These are phyloP conservation scores for Russula sp. DNA, from an alignment of 768 basidiomycete species.

Conservation along the genomic window DNA sequence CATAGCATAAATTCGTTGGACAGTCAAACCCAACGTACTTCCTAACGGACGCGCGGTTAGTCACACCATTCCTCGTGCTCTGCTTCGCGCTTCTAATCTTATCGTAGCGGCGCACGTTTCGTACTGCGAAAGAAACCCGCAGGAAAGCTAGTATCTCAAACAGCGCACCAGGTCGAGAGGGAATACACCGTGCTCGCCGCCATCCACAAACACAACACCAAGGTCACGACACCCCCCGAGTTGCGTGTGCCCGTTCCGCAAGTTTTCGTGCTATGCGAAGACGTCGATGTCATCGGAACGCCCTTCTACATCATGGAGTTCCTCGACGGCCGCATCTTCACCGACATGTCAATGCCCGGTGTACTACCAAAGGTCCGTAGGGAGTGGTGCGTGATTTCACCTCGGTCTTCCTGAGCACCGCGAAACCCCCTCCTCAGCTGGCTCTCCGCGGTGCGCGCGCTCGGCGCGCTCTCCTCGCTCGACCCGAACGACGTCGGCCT, in stretches of 20 bases:
- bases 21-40: conserved; percentile 98
- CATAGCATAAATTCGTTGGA: not conserved
- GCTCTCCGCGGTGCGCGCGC: conserved; percentile 65
- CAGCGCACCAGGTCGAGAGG: conserved; percentile 92
- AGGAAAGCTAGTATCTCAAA: conserved; percentile 78
- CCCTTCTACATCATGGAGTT: conserved; percentile 98
- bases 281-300: conserved; percentile 70
- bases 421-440: conserved; percentile 43
- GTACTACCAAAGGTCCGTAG: conserved; percentile 51
- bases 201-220: conserved; percentile 64
- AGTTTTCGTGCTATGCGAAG: conserved; percentile 78
- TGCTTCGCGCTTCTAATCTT: not conserved
- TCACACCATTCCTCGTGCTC: conserved; percentile 6
- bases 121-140: conserved; percentile 93
- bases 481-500: conserved; percentile 61
- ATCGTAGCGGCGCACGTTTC: conserved; percentile 44
- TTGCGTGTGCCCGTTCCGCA: conserved; percentile 75
- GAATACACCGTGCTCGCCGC: conserved; percentile 80
- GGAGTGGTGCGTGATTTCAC: conserved; percentile 50
- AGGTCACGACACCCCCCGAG: conserved; percentile 39
- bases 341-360: conserved; percentile 71
- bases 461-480: conserved; percentile 61
- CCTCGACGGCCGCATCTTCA: conserved; percentile 89
- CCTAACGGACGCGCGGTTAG: conserved; percentile 67
- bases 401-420: not conserved